These are phyloP conservation scores for Lentinula sp. DNA, from an alignment of 768 basidiomycete genomes.

Conservation along the genomic window DNA sequence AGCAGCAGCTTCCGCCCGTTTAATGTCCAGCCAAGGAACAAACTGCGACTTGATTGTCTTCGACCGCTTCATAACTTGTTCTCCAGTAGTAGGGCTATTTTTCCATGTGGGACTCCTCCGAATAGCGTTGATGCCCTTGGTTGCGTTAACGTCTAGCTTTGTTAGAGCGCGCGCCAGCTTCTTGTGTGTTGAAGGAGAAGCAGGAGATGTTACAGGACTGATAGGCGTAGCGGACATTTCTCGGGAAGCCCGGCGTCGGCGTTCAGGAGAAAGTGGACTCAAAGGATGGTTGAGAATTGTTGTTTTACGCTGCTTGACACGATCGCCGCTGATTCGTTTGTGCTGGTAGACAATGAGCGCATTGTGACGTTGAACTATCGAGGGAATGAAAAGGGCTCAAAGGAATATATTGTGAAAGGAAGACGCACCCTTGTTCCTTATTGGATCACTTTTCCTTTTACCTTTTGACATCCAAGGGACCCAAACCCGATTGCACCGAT, in stretches of 20 bases:
- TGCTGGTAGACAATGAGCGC: conserved; percentile 18
- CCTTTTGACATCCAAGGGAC: conserved; percentile 43
- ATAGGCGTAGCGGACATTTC: not conserved
- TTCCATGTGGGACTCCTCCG: not conserved
- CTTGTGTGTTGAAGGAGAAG: not conserved
- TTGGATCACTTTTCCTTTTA: conserved; percentile 24
- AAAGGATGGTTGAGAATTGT: conserved; percentile 2
- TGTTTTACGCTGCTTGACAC: conserved; percentile 14
- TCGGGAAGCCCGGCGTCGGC: not conserved
- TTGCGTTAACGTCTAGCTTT: not conserved
- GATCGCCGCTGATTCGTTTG: conserved; percentile 14
- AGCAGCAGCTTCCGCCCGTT: not conserved
- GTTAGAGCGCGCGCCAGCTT: not conserved
- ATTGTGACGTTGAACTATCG: not conserved
- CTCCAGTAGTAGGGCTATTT: not conserved
- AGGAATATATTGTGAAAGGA: not conserved
- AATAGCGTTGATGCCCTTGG: not conserved
- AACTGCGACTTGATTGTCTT: conserved; percentile 14
- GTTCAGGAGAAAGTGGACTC: not conserved
- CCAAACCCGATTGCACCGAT: conserved; percentile 37
- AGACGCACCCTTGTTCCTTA: conserved; percentile 25
- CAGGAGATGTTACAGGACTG: not conserved
- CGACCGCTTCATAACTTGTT: not conserved
- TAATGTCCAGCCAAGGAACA: not conserved
- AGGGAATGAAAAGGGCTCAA: not conserved